These are phyloP conservation scores for Chaetomium strumarium DNA, from an alignment of 2,329 filamentous ascomycete genomes.

Conservation along the genomic window DNA sequence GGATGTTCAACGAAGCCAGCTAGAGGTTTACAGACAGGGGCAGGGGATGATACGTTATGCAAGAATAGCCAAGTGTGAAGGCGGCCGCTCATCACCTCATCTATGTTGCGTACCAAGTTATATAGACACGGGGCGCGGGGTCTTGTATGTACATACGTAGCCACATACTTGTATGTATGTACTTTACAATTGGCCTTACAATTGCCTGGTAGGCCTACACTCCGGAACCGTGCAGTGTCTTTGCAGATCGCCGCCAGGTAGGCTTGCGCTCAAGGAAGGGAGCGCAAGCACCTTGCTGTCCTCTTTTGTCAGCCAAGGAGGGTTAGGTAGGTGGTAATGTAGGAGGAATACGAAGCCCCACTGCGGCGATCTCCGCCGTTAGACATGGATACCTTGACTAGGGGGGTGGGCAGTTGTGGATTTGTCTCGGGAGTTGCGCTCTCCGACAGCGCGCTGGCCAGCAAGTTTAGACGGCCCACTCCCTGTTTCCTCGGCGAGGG, in stretches of 20 bases:
- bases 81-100: not conserved
- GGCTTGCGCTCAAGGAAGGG: not conserved
- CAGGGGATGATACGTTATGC: too few species aligned
- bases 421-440: not conserved
- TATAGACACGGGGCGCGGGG: too few species aligned
- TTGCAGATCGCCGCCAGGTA: too few species aligned
- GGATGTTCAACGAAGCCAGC: constrained; percentile 37
- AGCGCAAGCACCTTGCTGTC: not conserved
- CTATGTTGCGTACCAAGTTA: too few species aligned
- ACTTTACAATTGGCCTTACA: too few species aligned
- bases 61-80: not conserved
- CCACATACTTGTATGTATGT: too few species aligned
- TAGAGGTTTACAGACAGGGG: constrained; percentile 5
- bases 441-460: not conserved
- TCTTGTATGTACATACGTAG: too few species aligned
- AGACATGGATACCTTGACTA: constrained; percentile 8
- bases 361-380: not conserved
- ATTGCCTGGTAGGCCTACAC: too few species aligned
- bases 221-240: too few species aligned
- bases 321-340: not conserved
- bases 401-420: not conserved
- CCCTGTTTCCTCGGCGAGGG: not conserved
- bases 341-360: not conserved
- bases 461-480: not conserved
- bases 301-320: not conserved